Evolutionary conservation across 2,329 filamentous ascomycete species (phyloP).

Genomic region (Aspergillus sp.): DNA sequence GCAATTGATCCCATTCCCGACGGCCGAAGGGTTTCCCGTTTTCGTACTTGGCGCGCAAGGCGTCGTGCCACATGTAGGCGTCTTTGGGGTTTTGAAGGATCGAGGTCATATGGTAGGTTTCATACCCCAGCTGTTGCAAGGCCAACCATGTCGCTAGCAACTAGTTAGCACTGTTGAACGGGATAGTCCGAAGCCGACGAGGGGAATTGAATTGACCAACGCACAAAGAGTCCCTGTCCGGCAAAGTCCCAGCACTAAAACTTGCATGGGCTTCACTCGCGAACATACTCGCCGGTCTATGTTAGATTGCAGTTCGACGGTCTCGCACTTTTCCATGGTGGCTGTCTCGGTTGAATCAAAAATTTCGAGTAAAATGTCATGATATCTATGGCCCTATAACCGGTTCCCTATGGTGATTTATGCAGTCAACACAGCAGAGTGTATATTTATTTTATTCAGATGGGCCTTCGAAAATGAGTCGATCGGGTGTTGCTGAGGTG

Average conservation of each 20-base stretch:
- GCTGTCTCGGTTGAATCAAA: too few relatives aligned
- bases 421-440: too few relatives aligned
- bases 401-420: too few relatives aligned
- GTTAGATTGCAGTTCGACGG: constrained; percentile 4
- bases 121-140: constrained; percentile 14
- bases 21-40: constrained; percentile 4
- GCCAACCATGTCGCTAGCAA: constrained; percentile 8
- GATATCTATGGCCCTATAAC: too few relatives aligned
- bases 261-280: constrained; percentile 10
- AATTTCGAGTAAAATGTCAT: too few relatives aligned
- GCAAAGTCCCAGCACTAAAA: constrained; percentile 13
- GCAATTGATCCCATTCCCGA: constrained; percentile 21
- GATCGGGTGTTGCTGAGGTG: too few relatives aligned
- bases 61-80: constrained; percentile 4
- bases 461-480: too few relatives aligned
- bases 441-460: too few relatives aligned
- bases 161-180: neutral
- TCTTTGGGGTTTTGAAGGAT: constrained; percentile 9
- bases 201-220: neutral
- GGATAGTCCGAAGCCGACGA: too few relatives aligned
- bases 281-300: constrained; percentile 8
- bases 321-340: constrained; percentile 6
- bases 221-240: constrained; percentile 14
- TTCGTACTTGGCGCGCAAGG: constrained; percentile 1
- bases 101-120: constrained; percentile 13